Base-by-base conservation (phyloP, 2,329 filamentous ascomycete species). In the Fusarium avenaceum region DNA sequence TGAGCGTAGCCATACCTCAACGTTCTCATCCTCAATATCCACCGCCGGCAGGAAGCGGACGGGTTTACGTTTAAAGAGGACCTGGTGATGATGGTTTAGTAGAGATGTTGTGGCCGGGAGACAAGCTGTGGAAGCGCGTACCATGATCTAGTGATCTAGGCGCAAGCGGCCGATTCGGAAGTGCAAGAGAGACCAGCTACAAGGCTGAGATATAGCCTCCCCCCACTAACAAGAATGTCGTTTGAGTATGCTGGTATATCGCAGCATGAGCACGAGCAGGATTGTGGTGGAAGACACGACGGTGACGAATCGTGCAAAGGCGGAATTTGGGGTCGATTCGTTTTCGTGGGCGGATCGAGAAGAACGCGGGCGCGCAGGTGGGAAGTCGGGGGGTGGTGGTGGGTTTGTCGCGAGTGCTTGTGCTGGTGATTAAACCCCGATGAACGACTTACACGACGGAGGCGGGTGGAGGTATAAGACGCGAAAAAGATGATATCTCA, bases 11-110 rank as follows among this genome's bases (percentile, higher is more conserved):
- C 62, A 77, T 85, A 95, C 94, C 87, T 98, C 94, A 72, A 88
- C 86, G 74, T 92, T 89, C 70, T 97, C 93, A 83, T 96, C 90
- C 72, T 94, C 86, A 70, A 95, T 87, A 52, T 87, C 83, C 22
- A 92, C 91, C 47, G 86, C 85, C 49, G 91, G 86, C 71, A 94
- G 84, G 77, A 93, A 92, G 81, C 92, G 90, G 76, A 98, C 94
- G 58, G 94, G 94, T 82, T 98, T 98, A 75, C 96, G 89, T 84
- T 98, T 98, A 81, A 92, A 97, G 69, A 97, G 87, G 73, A 99
- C 95, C 95, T 98, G 60, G 32, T 46, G 26, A 57, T 32, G 38
- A 11, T 20, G 24, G 35, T 50, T 68, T 32, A 67, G 67, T 43
- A 30, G 61, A 58, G 57, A 26, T n/a, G 33, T 17, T n/a, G 42